Conservation (phyloP, 225 moss, liverwort and hornwort genomes). For the Anthoceros angustus region DNA sequence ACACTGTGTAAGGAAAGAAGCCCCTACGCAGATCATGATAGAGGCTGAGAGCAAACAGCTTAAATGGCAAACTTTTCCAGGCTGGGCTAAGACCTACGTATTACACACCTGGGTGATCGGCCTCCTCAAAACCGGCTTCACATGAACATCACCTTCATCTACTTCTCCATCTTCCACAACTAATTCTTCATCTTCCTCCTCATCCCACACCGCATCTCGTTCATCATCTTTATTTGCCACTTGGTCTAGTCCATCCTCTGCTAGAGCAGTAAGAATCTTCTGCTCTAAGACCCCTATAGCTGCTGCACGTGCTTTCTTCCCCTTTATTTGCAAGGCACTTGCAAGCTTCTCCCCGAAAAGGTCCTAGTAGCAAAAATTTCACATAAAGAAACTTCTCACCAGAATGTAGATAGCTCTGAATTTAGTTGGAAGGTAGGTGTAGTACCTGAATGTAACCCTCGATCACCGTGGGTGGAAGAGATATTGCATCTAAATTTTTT, state of each 20-base stretch:
- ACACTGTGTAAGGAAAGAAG: constrained; percentile 3
- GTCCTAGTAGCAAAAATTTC: constrained; percentile 20
- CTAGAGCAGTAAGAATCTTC: constrained; percentile 48
- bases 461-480: constrained; percentile 42
- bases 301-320: constrained; percentile 66
- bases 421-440: neutral
- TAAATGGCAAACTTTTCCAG: neutral
- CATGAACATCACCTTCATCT: constrained; percentile 87
- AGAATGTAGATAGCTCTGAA: neutral
- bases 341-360: constrained; percentile 72
- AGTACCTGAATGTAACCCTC: constrained; percentile 49
- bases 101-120: constrained; percentile 42
- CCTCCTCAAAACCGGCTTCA: constrained; percentile 36
- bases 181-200: constrained; percentile 66
- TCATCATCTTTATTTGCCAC: constrained; percentile 26
- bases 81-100: neutral
- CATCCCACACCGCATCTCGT: constrained; percentile 28
- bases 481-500: constrained; percentile 42
- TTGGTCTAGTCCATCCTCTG: constrained; percentile 49
- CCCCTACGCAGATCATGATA: neutral
- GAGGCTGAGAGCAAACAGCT: neutral
- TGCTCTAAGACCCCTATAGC: constrained; percentile 59
- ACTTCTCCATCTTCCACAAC: constrained; percentile 70
- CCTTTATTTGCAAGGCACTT: constrained; percentile 61
- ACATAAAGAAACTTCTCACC: neutral